Evolutionary conservation across 495 filamentous ascomycete genomes (phyloP).

Genomic region (Podospora australis): DNA sequence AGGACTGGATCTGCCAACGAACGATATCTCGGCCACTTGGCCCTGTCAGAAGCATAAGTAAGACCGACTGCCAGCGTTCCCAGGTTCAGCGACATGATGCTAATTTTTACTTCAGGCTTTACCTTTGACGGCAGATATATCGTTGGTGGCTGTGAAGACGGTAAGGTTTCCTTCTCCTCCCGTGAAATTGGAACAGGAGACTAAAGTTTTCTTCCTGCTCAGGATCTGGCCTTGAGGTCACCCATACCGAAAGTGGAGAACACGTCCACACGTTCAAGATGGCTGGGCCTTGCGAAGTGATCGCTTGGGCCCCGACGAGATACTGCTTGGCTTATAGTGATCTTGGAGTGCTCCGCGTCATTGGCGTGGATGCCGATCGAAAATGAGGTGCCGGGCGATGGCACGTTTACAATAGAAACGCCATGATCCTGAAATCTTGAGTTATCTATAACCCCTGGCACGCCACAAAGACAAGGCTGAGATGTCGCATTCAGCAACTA

Average conservation of each 20-base stretch:
- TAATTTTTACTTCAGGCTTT: conserved; percentile 47
- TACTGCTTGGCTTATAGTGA: conserved; percentile 91
- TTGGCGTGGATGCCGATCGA: conserved; percentile 50
- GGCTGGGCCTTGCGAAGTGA: conserved; percentile 52
- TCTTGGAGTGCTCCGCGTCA: conserved; percentile 71
- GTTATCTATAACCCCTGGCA: neutral
- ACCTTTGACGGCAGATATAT: conserved; percentile 87
- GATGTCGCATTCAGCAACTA: too few species aligned
- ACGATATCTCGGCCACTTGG: conserved; percentile 73
- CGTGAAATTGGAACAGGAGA: neutral
- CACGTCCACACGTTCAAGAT: conserved; percentile 74
- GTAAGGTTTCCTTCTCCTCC: conserved; percentile 28
- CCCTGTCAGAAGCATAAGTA: conserved; percentile 72
- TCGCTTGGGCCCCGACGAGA: conserved; percentile 84
- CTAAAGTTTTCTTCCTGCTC: conserved; percentile 1
- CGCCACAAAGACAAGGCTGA: too few species aligned
- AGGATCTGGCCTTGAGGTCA: conserved; percentile 60
- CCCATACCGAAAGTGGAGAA: conserved; percentile 84
- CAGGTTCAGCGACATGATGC: conserved; percentile 9
- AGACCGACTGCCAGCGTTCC: too few species aligned
- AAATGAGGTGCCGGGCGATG: conserved; percentile 20
- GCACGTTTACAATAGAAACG: neutral
- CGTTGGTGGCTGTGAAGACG: conserved; percentile 79
- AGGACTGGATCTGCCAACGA: conserved; percentile 81
- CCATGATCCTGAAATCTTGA: neutral